These are phyloP conservation scores for Boechera stricta DNA, from an alignment of 345 rosid species.

Conservation along the genomic window DNA sequence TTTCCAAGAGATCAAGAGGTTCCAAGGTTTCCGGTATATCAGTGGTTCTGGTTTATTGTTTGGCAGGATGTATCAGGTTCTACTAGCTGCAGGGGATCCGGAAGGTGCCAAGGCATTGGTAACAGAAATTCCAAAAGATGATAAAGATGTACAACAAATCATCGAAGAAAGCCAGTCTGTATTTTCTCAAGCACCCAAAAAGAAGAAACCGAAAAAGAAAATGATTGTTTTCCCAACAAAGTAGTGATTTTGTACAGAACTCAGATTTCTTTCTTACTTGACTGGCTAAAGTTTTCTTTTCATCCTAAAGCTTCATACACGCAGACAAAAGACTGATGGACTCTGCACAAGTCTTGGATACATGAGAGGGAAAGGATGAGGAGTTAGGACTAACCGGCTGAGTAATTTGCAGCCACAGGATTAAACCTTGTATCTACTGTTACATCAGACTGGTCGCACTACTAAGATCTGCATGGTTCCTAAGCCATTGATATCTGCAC, in stretches of 20 bases:
- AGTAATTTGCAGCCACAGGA: conserved; percentile 3
- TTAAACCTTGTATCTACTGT: conserved; percentile 8
- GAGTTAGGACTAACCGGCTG: background rate
- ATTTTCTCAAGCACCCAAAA: conserved; percentile 28
- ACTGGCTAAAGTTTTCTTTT: background rate
- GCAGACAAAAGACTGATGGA: conserved; percentile 12
- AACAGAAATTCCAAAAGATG: conserved; percentile 62
- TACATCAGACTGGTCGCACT: background rate
- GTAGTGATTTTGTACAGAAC: conserved; percentile 26
- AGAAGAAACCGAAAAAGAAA: conserved; percentile 27
- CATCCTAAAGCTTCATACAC: conserved; percentile 15
- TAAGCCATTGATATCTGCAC: background rate
- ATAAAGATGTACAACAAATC: conserved; percentile 59
- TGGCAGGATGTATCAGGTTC: conserved; percentile 89
- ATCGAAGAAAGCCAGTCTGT: conserved; percentile 44
- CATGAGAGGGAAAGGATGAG: conserved; percentile 6
- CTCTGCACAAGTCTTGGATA: conserved; percentile 23
- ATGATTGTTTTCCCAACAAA: background rate
- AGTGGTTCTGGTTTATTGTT: conserved; percentile 24
- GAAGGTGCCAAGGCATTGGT: conserved; percentile 52
- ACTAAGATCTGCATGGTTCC: background rate
- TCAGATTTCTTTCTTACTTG: conserved; percentile 8
- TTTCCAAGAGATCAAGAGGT: background rate
- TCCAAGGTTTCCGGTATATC: background rate
- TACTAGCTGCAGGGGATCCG: conserved; percentile 64